phyloP scores from a whole-genome alignment of 2,329 filamentous ascomycete species.

The Diaporthe sp. region DNA sequence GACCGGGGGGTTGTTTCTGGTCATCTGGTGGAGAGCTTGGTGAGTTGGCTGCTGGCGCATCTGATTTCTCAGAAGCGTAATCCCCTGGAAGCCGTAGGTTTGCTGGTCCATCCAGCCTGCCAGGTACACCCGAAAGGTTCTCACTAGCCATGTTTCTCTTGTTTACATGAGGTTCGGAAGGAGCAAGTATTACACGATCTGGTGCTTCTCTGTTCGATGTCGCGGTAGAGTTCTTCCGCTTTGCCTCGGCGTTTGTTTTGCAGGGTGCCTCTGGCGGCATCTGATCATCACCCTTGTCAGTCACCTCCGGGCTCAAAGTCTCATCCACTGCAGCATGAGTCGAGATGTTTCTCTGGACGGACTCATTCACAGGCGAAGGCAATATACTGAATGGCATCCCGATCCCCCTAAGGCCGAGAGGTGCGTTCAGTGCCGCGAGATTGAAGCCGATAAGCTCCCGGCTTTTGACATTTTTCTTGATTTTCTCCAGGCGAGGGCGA shows the following conservation, averaged over 20 bases:
- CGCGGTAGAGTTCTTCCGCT: neutral
- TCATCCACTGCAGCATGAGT: neutral
- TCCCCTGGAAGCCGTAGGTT: neutral
- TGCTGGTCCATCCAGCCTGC: neutral
- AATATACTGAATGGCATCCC: constrained; percentile 40
- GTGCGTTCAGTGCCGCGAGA: constrained; percentile 31
- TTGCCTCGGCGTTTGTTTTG: neutral
- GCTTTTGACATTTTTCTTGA: constrained; percentile 61
- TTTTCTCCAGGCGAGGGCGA: constrained; percentile 54
- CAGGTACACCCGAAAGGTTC: neutral
- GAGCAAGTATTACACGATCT: neutral
- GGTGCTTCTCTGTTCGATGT: neutral
- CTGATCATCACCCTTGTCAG: neutral
- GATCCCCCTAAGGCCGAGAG: constrained; percentile 37
- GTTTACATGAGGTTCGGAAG: neutral
- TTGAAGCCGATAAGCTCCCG: constrained; percentile 62
- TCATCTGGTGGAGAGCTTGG: no score
- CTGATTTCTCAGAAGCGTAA: neutral
- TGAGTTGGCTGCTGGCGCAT: neutral
- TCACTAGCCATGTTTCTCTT: neutral
- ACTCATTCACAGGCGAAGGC: constrained; percentile 40
- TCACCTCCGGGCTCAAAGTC: neutral
- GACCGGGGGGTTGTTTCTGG: no score
- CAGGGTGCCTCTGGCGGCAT: neutral
- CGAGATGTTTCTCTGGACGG: neutral